Conservation (phyloP, 2,329 filamentous ascomycete genomes). For the Aspergillus carbonarius region DNA sequence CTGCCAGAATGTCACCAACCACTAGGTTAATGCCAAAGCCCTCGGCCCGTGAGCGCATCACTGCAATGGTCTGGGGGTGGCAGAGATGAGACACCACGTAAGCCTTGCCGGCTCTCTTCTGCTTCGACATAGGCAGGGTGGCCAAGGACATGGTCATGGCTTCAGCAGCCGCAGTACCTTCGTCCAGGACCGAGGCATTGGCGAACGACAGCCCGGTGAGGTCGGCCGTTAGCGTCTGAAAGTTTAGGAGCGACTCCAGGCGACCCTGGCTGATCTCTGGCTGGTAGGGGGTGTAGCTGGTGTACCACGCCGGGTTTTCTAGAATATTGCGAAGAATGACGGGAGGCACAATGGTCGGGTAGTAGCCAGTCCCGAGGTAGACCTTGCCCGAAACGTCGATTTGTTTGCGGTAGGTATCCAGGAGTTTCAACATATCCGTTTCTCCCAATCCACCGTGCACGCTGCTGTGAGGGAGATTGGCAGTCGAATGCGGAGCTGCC, state of each 20-base stretch:
- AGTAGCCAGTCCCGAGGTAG: constrained; percentile 86
- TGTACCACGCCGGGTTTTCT: constrained; percentile 95
- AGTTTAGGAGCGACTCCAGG: constrained; percentile 89
- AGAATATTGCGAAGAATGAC: constrained; percentile 92
- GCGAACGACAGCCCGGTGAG: constrained; percentile 82
- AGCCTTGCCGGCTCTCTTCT: constrained; percentile 73
- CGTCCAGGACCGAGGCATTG: constrained; percentile 88
- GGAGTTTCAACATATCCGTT: constrained; percentile 43
- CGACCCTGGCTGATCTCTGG: constrained; percentile 95
- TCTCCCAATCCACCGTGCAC: constrained; percentile 48
- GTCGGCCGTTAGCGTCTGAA: constrained; percentile 88
- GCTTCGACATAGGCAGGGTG: constrained; percentile 66
- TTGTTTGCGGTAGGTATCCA: constrained; percentile 47
- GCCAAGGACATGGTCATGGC: constrained; percentile 93
- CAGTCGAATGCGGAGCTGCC: constrained; percentile 45
- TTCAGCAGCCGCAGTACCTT: constrained; percentile 88
- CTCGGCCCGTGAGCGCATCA: constrained; percentile 79
- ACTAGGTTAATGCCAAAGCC: constrained; percentile 86
- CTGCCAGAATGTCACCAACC: constrained; percentile 67
- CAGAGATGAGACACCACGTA: constrained; percentile 80
- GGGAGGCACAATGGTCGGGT: constrained; percentile 78
- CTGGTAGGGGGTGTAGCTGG: constrained; percentile 96
- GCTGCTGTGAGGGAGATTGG: constrained; percentile 41
- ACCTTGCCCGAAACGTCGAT: constrained; percentile 62
- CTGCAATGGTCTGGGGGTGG: constrained; percentile 81